Percentiles rank a stretch among this genome's conserved stretches.
These are phyloP conservation scores for Diutina scorzettiae DNA, from an alignment of 1,139 yeast species.

Conservation along the genomic window DNA sequence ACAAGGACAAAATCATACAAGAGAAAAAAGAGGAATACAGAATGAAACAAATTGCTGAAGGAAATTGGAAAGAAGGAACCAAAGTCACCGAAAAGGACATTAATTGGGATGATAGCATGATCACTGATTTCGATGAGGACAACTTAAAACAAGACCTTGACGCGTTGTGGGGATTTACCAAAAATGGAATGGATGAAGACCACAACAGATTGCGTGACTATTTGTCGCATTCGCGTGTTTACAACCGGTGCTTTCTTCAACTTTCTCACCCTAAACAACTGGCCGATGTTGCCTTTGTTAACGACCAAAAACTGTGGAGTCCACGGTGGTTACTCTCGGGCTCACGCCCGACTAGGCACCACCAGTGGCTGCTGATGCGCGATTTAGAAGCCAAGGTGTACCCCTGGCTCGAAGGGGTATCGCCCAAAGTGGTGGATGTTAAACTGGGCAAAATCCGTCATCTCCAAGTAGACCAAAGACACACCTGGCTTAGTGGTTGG, in stretches of 20 bases:
- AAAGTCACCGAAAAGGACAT: neutral
- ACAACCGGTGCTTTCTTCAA: neutral
- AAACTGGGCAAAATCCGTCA: neutral
- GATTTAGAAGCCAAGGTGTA: conserved; percentile 27
- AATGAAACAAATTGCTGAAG: neutral
- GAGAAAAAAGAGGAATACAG: neutral
- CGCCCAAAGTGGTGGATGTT: neutral
- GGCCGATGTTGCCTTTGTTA: neutral
- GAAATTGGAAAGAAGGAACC: neutral
- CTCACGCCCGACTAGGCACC: neutral
- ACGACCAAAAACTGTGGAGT: neutral
- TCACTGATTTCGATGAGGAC: neutral
- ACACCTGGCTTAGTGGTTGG: conserved; percentile 16
- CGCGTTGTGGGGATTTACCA: neutral
- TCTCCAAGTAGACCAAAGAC: neutral
- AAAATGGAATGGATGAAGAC: neutral
- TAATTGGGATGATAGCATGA: neutral
- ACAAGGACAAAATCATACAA: too few relatives aligned
- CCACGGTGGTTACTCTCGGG: neutral
- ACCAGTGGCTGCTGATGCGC: neutral
- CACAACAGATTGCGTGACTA: neutral
- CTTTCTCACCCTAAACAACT: neutral
- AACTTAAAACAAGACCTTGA: neutral
- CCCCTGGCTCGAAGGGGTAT: conserved; percentile 29
- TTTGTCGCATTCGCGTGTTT: neutral